Evolutionary conservation across 768 basidiomycete genomes (phyloP).

Genomic region (Lactarius indigo): DNA sequence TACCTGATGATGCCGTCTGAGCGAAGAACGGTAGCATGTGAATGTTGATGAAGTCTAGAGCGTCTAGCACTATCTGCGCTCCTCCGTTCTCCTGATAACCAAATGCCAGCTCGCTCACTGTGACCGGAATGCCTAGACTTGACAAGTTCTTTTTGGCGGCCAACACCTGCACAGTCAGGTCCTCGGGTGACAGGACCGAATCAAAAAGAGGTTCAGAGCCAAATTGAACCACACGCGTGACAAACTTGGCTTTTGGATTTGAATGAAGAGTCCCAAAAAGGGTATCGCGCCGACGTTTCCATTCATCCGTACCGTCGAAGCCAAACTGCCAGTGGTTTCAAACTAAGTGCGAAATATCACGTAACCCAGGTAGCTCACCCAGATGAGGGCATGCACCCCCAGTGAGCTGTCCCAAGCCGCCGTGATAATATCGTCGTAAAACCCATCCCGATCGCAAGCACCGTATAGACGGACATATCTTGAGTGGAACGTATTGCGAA

Average conservation of each 20-base stretch:
- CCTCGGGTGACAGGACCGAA: slow-evolving; percentile 44
- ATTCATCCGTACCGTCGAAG: slow-evolving; percentile 29
- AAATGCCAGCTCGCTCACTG: slow-evolving; percentile 43
- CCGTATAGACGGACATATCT: slow-evolving; percentile 60
- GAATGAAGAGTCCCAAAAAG: slow-evolving; percentile 30
- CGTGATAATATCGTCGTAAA: slow-evolving; percentile 56
- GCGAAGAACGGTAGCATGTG: slow-evolving; percentile 75
- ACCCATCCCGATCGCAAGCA: slow-evolving; percentile 38
- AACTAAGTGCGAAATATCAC: not conserved
- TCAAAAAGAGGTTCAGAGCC: slow-evolving; percentile 72
- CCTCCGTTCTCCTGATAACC: slow-evolving; percentile 50
- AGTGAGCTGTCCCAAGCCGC: slow-evolving; percentile 67
- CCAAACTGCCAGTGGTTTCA: slow-evolving; percentile 28
- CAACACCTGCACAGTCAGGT: slow-evolving; percentile 50
- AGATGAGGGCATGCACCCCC: slow-evolving; percentile 71
- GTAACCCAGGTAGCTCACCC: slow-evolving; percentile 43
- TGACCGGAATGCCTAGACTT: slow-evolving; percentile 58
- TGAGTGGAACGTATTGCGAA: slow-evolving; percentile 54
- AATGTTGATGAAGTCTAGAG: slow-evolving; percentile 60
- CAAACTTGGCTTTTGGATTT: slow-evolving; percentile 48
- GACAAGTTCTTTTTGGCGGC: slow-evolving; percentile 48
- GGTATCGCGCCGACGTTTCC: slow-evolving; percentile 31
- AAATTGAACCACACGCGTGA: slow-evolving; percentile 65
- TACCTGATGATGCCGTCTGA: slow-evolving; percentile 51
- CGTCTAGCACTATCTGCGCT: slow-evolving; percentile 51